phyloP scores from a whole-genome alignment of 1,284 basidiomycete genomes.

The Schizophyllum amplum region DNA sequence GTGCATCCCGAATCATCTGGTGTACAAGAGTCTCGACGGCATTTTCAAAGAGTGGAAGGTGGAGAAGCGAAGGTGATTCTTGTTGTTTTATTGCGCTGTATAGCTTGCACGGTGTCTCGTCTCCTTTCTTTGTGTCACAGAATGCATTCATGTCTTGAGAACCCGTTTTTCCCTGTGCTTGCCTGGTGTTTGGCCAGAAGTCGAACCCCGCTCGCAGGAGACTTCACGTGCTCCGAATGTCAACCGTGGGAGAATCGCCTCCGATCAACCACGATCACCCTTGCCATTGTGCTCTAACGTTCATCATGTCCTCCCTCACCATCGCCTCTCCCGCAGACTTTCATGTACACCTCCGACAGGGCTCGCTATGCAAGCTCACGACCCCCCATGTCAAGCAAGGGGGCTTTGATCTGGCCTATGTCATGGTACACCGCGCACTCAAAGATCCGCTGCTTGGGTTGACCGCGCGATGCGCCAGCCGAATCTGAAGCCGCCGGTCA shows the following conservation, averaged over 20 bases:
- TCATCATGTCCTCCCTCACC: slow-evolving; percentile 30
- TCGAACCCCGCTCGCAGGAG: too few species aligned
- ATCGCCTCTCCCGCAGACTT: slow-evolving; percentile 84
- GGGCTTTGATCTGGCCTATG: slow-evolving; percentile 89
- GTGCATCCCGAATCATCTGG: slow-evolving; percentile 74
- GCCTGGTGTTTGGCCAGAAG: too few species aligned
- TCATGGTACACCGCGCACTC: slow-evolving; percentile 66
- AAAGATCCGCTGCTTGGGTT: slow-evolving; percentile 3
- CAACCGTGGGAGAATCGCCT: not conserved
- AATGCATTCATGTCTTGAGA: too few species aligned
- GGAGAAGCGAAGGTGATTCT: slow-evolving; percentile 52
- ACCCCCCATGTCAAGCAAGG: slow-evolving; percentile 87
- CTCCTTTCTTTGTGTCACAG: too few species aligned
- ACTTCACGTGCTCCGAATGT: too few species aligned
- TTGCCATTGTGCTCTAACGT: not conserved
- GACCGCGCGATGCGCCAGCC: slow-evolving; percentile 47
- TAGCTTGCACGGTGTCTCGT: too few species aligned
- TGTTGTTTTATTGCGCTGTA: too few species aligned
- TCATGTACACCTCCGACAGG: slow-evolving; percentile 96
- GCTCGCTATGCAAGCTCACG: slow-evolving; percentile 75
- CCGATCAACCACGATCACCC: not conserved
- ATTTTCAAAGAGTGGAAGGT: slow-evolving; percentile 88
- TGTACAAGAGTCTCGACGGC: slow-evolving; percentile 85
- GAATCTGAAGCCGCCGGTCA: slow-evolving; percentile 91
- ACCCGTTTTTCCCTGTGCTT: too few species aligned